A percentile compares a stretch with the other conserved stretches of the same genome.
Evolutionary conservation across 768 basidiomycete genomes (phyloP).

Genomic region (Fomitopsis serialis): DNA sequence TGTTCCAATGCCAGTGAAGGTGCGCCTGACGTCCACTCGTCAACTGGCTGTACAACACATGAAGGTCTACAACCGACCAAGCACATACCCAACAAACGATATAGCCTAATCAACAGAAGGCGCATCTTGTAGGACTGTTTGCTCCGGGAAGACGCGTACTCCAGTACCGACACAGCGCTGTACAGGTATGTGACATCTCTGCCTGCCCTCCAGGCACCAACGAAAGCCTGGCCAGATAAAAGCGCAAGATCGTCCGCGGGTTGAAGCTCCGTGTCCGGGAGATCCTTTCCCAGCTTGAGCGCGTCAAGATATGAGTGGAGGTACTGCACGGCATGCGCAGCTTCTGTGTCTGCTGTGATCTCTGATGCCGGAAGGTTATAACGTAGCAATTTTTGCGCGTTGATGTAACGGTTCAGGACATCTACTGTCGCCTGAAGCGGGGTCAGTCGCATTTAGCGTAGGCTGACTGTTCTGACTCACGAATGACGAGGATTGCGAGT

Average conservation of each 20-base stretch:
- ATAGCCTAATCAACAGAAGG: conserved; percentile 73
- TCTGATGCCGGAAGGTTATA: conserved; percentile 45
- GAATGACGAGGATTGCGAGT: conserved; percentile 34
- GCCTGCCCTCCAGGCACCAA: conserved; percentile 57
- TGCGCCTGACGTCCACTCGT: conserved; percentile 45
- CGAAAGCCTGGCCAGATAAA: conserved; percentile 62
- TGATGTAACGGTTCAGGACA: conserved; percentile 66
- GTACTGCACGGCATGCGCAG: conserved; percentile 44
- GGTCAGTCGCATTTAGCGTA: conserved; percentile 13
- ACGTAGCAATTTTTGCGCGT: conserved; percentile 70
- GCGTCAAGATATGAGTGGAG: conserved; percentile 59
- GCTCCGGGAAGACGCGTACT: conserved; percentile 67
- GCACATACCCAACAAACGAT: conserved; percentile 67
- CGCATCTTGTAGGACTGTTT: conserved; percentile 77
- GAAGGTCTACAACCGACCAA: conserved; percentile 8
- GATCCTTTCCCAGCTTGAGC: conserved; percentile 57
- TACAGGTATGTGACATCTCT: conserved; percentile 54
- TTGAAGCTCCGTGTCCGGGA: conserved; percentile 77
- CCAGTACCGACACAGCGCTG: conserved; percentile 60
- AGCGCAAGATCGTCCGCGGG: conserved; percentile 83
- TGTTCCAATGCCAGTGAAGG: conserved; percentile 71
- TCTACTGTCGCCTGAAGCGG: conserved; percentile 38
- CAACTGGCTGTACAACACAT: conserved; percentile 1
- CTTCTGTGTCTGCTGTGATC: conserved; percentile 54
- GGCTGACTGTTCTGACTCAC: conserved; percentile 31